phyloP scores from a whole-genome alignment of 148 eudicot species.

The Chenopodium berlandieri region DNA sequence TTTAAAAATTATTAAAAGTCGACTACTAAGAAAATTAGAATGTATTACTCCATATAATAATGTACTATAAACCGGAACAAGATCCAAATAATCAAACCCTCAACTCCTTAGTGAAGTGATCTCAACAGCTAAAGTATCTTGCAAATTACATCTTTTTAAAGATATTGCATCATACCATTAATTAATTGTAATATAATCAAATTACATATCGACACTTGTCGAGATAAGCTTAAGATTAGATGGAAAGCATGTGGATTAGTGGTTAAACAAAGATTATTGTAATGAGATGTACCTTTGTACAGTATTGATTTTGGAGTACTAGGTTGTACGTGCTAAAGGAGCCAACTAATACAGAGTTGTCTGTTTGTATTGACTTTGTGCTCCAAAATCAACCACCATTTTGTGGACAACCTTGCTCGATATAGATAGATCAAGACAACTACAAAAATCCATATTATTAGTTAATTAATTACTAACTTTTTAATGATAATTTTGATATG shows the following conservation, averaged over 20 bases:
- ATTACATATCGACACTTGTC: background rate
- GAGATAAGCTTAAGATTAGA: background rate
- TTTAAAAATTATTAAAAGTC: no score
- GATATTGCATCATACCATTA: background rate
- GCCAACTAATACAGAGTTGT: constrained; percentile 15
- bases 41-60: no score
- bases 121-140: background rate
- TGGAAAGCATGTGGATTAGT: constrained; percentile 6
- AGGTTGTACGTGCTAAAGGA: constrained; percentile 10
- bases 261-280: constrained; percentile 10
- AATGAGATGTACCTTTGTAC: constrained; percentile 2
- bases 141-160: no score
- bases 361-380: constrained; percentile 29
- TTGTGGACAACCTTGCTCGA: constrained; percentile 9
- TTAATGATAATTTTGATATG: background rate
- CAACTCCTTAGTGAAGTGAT: no score
- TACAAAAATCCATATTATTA: background rate
- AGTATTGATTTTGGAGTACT: constrained; percentile 2
- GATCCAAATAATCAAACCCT: no score
- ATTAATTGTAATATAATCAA: background rate
- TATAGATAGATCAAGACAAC: constrained; percentile 9
- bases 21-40: no score
- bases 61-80: no score
- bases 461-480: background rate
- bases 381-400: constrained; percentile 23